Evolutionary conservation across 441 rosid genomes (phyloP).

Genomic region (Kokia cookei): DNA sequence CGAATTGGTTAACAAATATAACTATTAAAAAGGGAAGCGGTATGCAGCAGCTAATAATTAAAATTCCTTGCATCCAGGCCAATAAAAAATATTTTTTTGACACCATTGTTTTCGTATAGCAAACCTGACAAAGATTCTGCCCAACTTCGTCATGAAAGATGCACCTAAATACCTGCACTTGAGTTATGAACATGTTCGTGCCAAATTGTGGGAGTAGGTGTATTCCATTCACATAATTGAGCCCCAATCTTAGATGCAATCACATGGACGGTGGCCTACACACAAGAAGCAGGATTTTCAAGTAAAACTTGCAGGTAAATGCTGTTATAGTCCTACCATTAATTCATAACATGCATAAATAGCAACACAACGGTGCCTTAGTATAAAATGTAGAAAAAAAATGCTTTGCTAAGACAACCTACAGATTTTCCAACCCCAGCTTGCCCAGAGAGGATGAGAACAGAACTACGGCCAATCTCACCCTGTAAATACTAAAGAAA

Average conservation of each 20-base stretch:
- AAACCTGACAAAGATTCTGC: slow-evolving; percentile 6
- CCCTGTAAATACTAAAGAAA: slow-evolving; percentile 30
- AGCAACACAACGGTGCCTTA: neutral
- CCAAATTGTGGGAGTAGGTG: slow-evolving; percentile 96
- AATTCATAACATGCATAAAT: neutral
- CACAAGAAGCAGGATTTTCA: slow-evolving; percentile 10
- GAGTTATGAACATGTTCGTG: slow-evolving; percentile 71
- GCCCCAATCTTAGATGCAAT: slow-evolving; percentile 78
- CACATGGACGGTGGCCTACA: slow-evolving; percentile 58
- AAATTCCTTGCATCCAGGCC: neutral
- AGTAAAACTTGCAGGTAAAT: neutral
- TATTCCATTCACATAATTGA: slow-evolving; percentile 73
- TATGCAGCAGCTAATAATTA: neutral
- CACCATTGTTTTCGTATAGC: neutral
- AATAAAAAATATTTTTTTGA: neutral
- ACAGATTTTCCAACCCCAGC: slow-evolving; percentile 95
- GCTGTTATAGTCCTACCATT: neutral
- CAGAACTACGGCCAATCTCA: slow-evolving; percentile 31
- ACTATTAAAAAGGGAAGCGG: neutral
- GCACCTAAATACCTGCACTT: slow-evolving; percentile 45
- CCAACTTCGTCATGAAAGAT: slow-evolving; percentile 6
- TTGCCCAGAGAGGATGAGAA: slow-evolving; percentile 65
- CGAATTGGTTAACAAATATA: neutral
- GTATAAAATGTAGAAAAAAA: neutral
- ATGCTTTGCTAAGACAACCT: slow-evolving; percentile 21